Evolutionary conservation across 2,329 filamentous ascomycete genomes (phyloP), one percentile per base, ranked within the genome.

Genomic region (Fusarium burgessii): DNA sequence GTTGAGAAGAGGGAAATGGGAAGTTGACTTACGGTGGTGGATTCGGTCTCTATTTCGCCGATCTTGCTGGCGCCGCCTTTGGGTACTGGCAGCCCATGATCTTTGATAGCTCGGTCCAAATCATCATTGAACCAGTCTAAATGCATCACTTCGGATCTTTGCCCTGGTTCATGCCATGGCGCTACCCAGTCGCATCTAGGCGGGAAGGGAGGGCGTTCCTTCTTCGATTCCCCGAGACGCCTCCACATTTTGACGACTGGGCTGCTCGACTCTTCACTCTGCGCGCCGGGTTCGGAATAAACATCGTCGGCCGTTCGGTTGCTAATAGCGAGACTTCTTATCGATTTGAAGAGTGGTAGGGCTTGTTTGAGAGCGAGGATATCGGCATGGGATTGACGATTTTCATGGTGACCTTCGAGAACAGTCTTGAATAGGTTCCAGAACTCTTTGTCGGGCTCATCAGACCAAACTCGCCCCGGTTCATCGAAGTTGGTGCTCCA

Each of bases 401-500:
- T 55, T 4, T 10, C 6, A 6, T 59, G 57, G 14, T 59, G 57
- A 0, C 18, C 56, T 15, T 4, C 0, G 5, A 35, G 23, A 1
- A 29, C 12, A 8, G n/a, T 29, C 2, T 9, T 27, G 29, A 1
- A 54, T 0, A 36, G 18, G 5, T 1, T 1, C 14, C 15, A 20
- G 1, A n/a, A 17, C 0, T 27, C 23, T 23, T 33, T 36, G 20
- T 56, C 29, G 15, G 52, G 40, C 6, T 8, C 20, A 5, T 7
- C 0, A 2, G 29, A n/a, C 27, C 50, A 54, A 7, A 15, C 4
- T 0, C 23, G n/a, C 0, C 10, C 15, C 12, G 7, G 18, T 1
- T 47, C 0, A 1, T 32, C 18, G 9, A 47, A 32, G 2, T 8
- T 12, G 0, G 11, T 4, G 4, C 1, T 0, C 45, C 6, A 47